Evolutionary conservation across 2,329 filamentous ascomycete genomes (phyloP), one percentile per base, ranked within the genome.

Genomic region (Penicillium sp.): DNA sequence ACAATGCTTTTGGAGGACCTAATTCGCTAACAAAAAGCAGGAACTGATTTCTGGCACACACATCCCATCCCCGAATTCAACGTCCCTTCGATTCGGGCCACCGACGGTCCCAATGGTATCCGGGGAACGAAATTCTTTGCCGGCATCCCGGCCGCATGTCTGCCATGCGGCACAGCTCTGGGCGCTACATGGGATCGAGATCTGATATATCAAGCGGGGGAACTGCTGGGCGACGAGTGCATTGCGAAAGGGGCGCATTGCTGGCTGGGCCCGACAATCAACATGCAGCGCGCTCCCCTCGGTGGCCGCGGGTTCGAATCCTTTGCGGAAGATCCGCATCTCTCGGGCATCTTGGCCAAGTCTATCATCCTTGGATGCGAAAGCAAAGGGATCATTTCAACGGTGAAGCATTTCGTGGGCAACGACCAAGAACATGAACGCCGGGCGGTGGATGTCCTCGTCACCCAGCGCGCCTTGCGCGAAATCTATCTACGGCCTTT

Each of bases 1-100:
- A 44, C 11, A 1, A 6, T 24, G 27, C 33, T 4, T 6, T 39
- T 43, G 14, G 10, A 4, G 27, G 19, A 49, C 22, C 1, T 27
- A 11, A 39, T 47, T 16, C 22, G 27, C 43, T 59, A 49, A 57
- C 37, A 44, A 13, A n/a, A 46, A 50, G 56, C 56, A 83, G 86
- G 86, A 57, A 81, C 83, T 63, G 87, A 90, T 74, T 89, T 89
- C 68, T 90, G 88, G 88, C 86, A 89, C 68, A 88, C 87, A 36
- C 83, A 85, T 64, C 73, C 83, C 14, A 77, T 90, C 6, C 84
- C 85, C 10, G 72, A 84, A 22, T 81, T 87, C 66, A 83, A 84
- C 1, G 81, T 90, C 36, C 87, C 87, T 6, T 85, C 87, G 0
- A 78, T 90, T 35, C 85, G 88, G 50, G 80, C 87, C 49, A 84